Conservation (phyloP, 2,329 filamentous ascomycete genomes). For the Ophiocordyceps camponoti-saundersi region DNA sequence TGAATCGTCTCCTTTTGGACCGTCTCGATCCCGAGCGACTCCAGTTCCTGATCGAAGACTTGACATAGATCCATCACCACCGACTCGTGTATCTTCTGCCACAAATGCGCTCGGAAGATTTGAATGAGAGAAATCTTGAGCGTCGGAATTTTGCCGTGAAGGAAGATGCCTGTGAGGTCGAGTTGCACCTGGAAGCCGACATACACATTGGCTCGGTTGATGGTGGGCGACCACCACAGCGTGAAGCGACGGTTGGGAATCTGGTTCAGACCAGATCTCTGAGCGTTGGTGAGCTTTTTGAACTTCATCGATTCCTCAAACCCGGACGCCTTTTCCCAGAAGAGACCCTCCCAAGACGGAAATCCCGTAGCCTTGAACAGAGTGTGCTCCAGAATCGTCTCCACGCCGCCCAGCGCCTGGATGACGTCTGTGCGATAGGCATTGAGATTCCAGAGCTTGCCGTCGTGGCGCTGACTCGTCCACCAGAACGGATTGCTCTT, state of each 20-base stretch:
- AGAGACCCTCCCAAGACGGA: slow-evolving; percentile 89
- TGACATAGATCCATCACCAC: slow-evolving; percentile 99
- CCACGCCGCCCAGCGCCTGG: slow-evolving; percentile 86
- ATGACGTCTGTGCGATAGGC: slow-evolving; percentile 94
- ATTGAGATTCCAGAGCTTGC: slow-evolving; percentile 94
- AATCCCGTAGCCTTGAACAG: slow-evolving; percentile 95
- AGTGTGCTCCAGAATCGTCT: slow-evolving; percentile 94
- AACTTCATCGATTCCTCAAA: slow-evolving; percentile 72
- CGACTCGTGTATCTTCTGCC: slow-evolving; percentile 99
- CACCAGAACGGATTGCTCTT: slow-evolving; percentile 99
- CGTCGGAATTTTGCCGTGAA: slow-evolving; percentile 97
- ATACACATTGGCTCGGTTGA: slow-evolving; percentile 92
- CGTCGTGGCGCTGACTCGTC: slow-evolving; percentile 94
- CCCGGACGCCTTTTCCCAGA: slow-evolving; percentile 58
- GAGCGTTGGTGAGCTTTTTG: slow-evolving; percentile 96
- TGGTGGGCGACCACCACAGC: slow-evolving; percentile 89
- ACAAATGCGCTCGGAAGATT: slow-evolving; percentile 98
- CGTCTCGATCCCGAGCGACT: slow-evolving; percentile 88
- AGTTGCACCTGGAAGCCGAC: slow-evolving; percentile 99
- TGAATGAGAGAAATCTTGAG: slow-evolving; percentile 96
- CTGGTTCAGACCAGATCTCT: slow-evolving; percentile 91
- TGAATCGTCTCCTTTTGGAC: slow-evolving; percentile 99
- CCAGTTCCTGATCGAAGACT: slow-evolving; percentile 93
- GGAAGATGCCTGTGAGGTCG: slow-evolving; percentile 94
- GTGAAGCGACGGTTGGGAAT: slow-evolving; percentile 98